Conservation (phyloP, 805 yeast genomes). For the Zygotorulaspora danielsina region DNA sequence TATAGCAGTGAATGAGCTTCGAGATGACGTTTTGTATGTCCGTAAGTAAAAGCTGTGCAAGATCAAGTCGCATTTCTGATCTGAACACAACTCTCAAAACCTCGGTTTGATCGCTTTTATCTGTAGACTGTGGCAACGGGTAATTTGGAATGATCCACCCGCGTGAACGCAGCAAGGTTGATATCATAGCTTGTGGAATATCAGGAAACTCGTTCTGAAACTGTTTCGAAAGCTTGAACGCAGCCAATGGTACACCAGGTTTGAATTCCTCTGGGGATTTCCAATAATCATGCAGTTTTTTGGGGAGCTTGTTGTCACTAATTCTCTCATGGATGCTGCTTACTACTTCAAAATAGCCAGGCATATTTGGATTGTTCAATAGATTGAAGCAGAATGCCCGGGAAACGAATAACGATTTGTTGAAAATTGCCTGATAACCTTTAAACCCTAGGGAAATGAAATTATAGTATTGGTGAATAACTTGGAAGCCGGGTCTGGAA, state of each 20-base stretch:
- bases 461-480: slow-evolving; percentile 81
- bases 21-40: slow-evolving; percentile 24
- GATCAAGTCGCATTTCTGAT: slow-evolving; percentile 49
- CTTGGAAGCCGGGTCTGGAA: slow-evolving; percentile 90
- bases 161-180: slow-evolving; percentile 66
- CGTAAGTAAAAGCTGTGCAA: slow-evolving; percentile 34
- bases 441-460: slow-evolving; percentile 63
- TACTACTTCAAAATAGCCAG: slow-evolving; percentile 64
- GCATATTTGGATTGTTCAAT: slow-evolving; percentile 56
- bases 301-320: slow-evolving; percentile 32
- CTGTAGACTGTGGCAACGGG: slow-evolving; percentile 57
- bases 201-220: slow-evolving; percentile 63
- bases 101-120: slow-evolving; percentile 51
- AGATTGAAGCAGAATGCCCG: slow-evolving; percentile 47
- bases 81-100: slow-evolving; percentile 83
- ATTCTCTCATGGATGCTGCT: slow-evolving; percentile 69
- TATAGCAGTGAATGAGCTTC: slow-evolving; percentile 22
- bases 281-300: slow-evolving; percentile 28
- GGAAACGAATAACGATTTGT: slow-evolving; percentile 64
- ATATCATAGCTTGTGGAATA: slow-evolving; percentile 74
- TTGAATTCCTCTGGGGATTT: slow-evolving; percentile 45
- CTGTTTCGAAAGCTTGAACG: slow-evolving; percentile 66
- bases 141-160: slow-evolving; percentile 91
- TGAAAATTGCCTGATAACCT: slow-evolving; percentile 66
- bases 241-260: slow-evolving; percentile 86